Evolutionary conservation across 208 protist genomes (phyloP), one percentile per base, ranked within the genome.

Genomic region (Acanthamoeba divionensis): DNA sequence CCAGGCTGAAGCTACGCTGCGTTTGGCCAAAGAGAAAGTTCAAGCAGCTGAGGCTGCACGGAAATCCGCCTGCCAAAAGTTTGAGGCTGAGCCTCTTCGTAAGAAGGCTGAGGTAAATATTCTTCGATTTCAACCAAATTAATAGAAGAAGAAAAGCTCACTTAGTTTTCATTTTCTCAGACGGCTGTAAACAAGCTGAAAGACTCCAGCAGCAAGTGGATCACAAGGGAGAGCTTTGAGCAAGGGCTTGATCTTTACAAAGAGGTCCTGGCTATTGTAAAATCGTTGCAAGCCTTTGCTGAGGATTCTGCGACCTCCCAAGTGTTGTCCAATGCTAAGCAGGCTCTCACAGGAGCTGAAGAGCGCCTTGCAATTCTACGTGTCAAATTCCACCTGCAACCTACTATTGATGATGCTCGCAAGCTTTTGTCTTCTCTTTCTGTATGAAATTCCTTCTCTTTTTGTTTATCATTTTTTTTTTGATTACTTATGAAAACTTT

Each of bases 11-110:
- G 75, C 75, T 55, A 85, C 75, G 7, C 48, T 65, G 2, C 75
- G 75, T 44, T 38, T 85, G 75, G 75, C 75, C 75, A 63, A 65
- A 38, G 75, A 85, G 75, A 85, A 85, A 55, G 63, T 85, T 24
- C 47, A 60, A 44, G 75, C 75, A 48, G 75, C 75, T 55, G 26
- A 85, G 31, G 75, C 12, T 24, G 75, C 75, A 48, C 57, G 57
- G 33, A 85, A 85, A 55, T 85, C 75, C 52, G 75, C 75, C 75
- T 33, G 12, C 1, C 50, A 66, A 48, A 85, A 85, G 75, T 85
- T 85, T 50, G 33, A 85, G 52, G 75, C 75, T 55, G 75, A 85
- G 52, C 75, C 75, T 3, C 31, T 85, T 5, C 38, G 50, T 33
- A 85, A 85, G 75, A 85, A 85, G 75, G 31, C 75, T n/a, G 75